Base-by-base conservation (phyloP, 495 filamentous ascomycete genomes). In the Staphylotrichum longicolle region DNA sequence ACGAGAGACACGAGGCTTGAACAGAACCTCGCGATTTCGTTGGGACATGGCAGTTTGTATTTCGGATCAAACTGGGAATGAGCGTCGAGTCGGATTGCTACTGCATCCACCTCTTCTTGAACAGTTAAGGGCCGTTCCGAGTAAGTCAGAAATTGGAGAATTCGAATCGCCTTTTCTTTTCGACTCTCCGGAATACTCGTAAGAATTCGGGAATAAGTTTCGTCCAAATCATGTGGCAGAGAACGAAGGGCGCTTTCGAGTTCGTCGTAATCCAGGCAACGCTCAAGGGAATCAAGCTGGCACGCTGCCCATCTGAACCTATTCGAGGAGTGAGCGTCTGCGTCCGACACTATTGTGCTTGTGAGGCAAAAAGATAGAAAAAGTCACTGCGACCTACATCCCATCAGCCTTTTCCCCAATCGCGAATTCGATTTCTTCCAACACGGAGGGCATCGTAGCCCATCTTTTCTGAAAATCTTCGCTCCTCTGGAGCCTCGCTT, bases 181-280 rank as follows among this genome's bases (percentile, higher is more conserved):
- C 45, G 14, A 3, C 45, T n/a, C 45, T 47, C 9, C 45, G 45
- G 45, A 47, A 47, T 47, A 47, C 45, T 47, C 45, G 3, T 20
- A 30, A 47, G 45, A 47, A 47, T 47, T 47, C 45, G 45, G n/a
- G 45, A 47, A 30, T 47, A 47, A 6, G 45, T 47, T 27, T 47
- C 45, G 15, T 47, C 45, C 45, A 47, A 14, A 47, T 47, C 45
- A 3, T 14, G n/a, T 20, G 45, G 45, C 45, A 47, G 45, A 20
- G 45, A 47, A 47, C 9, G 45, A 20, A 47, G 45, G 45, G 45
- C 14, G 45, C 20, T 47, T 30, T 47, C 45, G 8, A 47, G 45
- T n/a, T 47, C 45, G 20, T 47, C 45, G 45, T 47, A 47, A 47
- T 47, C 45, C 45, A 47, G 45, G 45, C 45, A 47, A 47, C 45